A percentile compares a stretch with the other conserved stretches of the same genome.
Evolutionary conservation across 2,329 filamentous ascomycete genomes (phyloP).

Genomic region (Claviceps arundinis): DNA sequence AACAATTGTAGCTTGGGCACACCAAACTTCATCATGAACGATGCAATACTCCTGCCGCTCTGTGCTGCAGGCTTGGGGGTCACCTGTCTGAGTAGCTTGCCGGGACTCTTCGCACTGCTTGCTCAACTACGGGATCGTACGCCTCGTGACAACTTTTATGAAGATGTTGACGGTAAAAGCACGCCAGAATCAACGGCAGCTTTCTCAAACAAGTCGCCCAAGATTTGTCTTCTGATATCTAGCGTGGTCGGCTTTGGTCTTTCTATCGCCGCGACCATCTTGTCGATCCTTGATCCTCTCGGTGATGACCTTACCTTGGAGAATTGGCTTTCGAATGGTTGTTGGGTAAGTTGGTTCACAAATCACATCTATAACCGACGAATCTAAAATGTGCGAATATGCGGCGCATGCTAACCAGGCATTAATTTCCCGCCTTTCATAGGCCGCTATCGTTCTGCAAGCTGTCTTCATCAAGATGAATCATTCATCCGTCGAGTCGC

Average conservation of each 20-base stretch:
- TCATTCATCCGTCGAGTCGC: conserved; percentile 37
- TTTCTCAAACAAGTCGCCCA: conserved; percentile 49
- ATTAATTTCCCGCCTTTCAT: neutral
- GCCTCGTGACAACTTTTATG: conserved; percentile 39
- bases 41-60: conserved; percentile 12
- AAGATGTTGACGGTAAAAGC: conserved; percentile 57
- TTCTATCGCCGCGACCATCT: conserved; percentile 42
- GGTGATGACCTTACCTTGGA: conserved; percentile 31
- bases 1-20: neutral
- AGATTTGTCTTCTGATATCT: conserved; percentile 39
- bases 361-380: neutral
- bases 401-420: neutral
- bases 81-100: conserved; percentile 23
- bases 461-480: conserved; percentile 33
- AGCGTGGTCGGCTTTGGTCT: conserved; percentile 38
- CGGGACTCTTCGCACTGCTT: conserved; percentile 21
- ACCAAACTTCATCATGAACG: conserved; percentile 2
- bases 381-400: neutral
- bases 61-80: conserved; percentile 22
- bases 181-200: conserved; percentile 47
- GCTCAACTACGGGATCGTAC: conserved; percentile 21
- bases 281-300: conserved; percentile 28
- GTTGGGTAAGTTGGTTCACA: conserved; percentile 44
- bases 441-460: conserved; percentile 41
- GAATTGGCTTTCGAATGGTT: conserved; percentile 45